Conservation (phyloP, 106 monocot species). For the Posidonia australis region DNA sequence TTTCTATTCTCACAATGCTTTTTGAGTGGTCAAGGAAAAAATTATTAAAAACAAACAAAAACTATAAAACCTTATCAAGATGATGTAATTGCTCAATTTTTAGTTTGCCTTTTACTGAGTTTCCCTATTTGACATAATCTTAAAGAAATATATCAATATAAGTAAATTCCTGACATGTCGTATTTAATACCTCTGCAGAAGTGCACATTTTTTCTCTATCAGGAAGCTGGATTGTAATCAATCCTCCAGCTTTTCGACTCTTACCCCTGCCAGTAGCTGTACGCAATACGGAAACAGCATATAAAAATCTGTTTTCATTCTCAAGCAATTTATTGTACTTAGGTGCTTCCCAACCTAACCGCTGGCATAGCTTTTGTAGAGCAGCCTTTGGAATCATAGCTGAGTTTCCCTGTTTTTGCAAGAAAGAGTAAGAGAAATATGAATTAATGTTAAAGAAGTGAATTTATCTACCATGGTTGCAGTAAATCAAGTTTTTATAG, state of each 20-base stretch:
- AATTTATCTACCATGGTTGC: no score
- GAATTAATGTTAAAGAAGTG: neutral
- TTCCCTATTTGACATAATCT: no score
- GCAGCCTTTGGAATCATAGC: conserved; percentile 69
- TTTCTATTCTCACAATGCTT: no score
- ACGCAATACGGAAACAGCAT: conserved; percentile 78
- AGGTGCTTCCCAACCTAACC: conserved; percentile 87
- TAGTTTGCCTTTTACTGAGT: no score
- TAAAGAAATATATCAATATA: no score
- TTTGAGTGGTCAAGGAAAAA: no score
- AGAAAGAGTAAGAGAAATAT: neutral
- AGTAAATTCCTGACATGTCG: no score
- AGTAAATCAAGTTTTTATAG: no score
- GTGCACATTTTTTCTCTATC: conserved; percentile 34
- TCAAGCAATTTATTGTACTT: conserved; percentile 70
- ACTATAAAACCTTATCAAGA: no score
- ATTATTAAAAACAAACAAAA: no score
- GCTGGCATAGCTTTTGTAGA: conserved; percentile 89
- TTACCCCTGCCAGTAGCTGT: conserved; percentile 74
- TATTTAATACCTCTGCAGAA: conserved; percentile 58
- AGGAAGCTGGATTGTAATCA: conserved; percentile 67
- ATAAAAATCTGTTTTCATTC: conserved; percentile 52
- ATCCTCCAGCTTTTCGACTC: conserved; percentile 78
- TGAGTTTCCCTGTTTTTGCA: conserved; percentile 46
- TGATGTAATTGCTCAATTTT: no score